Evolutionary conservation across 306 rosid species (phyloP), one percentile per base, ranked within the genome.

Genomic region (Clitoria ternatea): DNA sequence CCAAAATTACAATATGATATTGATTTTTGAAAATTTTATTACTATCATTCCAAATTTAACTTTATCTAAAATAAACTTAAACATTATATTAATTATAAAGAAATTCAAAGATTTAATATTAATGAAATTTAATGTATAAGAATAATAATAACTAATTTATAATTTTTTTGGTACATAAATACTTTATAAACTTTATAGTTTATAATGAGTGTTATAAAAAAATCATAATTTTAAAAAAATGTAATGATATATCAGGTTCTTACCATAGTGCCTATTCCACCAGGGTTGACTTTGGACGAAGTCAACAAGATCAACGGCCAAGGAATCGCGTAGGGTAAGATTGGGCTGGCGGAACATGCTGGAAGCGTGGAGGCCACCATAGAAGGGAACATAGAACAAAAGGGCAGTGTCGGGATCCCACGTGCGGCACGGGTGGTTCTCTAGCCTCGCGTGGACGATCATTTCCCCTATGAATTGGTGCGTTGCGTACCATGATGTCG

Each of bases 391-490:
- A 82, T 88, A 90, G 88, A 90, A 92, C 47, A 92, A 17, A 26
- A 56, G 1, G 0, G 98, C 98, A 1, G 66, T 19, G 26, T 30
- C 0, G 1, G 98, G 93, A 5, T 92, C 90, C 78, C 64, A 27
- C 30, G 91, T 86, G 36, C 97, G 93, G 29, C 97, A 88, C 1
- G 87, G 84, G 74, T 92, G 98, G 33, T 85, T 92, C 81, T 83
- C 85, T 30, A 92, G 74, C 11, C 91, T 85, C 6, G 93, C 93
- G 76, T 90, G 98, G 70, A 92, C 54, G 40, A 92, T 90, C 93
- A 88, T 88, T 77, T 92, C 97, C 15, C 81, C 96, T 27, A 88
- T 79, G 82, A 92, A 90, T 66, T 90, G 97, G 73, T 92, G 90
- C 8, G 98, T 92, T 17, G 90, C 81, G 79, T 80, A 90, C 97